phyloP scores from a whole-genome alignment of 2,329 filamentous ascomycete genomes.

The Lecanicillium sp. region DNA sequence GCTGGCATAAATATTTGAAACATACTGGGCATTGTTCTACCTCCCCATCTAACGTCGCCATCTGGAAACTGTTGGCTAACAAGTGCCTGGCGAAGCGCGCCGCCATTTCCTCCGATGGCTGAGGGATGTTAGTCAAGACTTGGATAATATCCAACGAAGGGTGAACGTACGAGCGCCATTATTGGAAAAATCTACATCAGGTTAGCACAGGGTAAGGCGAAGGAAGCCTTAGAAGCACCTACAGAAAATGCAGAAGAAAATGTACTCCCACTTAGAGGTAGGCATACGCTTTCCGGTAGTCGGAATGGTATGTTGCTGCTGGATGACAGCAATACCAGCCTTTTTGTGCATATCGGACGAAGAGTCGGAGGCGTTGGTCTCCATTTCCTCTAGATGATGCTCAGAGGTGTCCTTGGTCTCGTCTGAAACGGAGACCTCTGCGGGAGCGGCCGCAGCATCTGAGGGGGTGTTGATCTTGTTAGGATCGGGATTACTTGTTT shows the following conservation, averaged over 20 bases:
- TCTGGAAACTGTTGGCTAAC: constrained; percentile 6
- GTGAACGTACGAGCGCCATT: constrained; percentile 11
- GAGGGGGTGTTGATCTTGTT: no score
- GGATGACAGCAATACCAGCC: constrained; percentile 7
- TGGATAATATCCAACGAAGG: not conserved
- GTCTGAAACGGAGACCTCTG: no score
- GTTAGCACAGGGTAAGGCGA: not conserved
- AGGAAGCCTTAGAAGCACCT: not conserved
- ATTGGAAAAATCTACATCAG: constrained; percentile 9
- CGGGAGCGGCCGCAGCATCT: no score
- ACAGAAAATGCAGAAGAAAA: constrained; percentile 12
- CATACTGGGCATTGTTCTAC: constrained; percentile 4
- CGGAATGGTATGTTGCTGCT: constrained; percentile 11
- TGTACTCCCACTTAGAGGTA: constrained; percentile 12
- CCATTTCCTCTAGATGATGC: constrained; percentile 5
- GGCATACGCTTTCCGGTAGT: constrained; percentile 10
- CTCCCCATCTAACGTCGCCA: constrained; percentile 7
- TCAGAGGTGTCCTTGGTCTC: not conserved
- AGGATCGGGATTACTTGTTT: no score
- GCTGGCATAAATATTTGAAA: not conserved
- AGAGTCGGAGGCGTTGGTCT: not conserved
- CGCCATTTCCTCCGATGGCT: constrained; percentile 12
- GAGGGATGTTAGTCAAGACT: not conserved
- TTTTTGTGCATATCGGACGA: constrained; percentile 6
- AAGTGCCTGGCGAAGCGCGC: constrained; percentile 10